A percentile compares a stretch with the other conserved stretches of the same genome.
phyloP scores from a whole-genome alignment of 768 basidiomycete genomes.

The Sutorius australiensis region DNA sequence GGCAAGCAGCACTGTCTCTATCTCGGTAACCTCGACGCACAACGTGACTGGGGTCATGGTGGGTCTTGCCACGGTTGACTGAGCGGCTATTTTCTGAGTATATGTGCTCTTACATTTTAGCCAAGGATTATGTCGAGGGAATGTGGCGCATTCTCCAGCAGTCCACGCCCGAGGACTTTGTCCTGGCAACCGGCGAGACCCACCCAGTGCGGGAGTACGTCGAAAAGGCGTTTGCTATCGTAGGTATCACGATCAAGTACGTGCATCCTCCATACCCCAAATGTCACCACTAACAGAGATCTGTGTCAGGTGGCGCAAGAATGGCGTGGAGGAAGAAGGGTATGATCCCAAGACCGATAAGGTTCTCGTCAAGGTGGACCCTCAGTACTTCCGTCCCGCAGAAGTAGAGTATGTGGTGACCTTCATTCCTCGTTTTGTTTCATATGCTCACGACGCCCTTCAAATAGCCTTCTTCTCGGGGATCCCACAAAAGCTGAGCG shows the following conservation, averaged over 20 bases:
- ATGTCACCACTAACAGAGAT: constrained; percentile 1
- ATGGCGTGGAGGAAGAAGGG: constrained; percentile 74
- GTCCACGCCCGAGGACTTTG: constrained; percentile 77
- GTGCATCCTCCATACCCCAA: constrained; percentile 13
- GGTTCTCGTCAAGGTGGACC: constrained; percentile 79
- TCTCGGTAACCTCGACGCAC: constrained; percentile 90
- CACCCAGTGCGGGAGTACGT: constrained; percentile 93
- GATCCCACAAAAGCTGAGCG: constrained; percentile 89
- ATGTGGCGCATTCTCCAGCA: constrained; percentile 99
- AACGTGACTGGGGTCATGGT: constrained; percentile 99
- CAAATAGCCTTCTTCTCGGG: constrained; percentile 70
- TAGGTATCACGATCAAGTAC: constrained; percentile 66
- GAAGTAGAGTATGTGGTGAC: constrained; percentile 79
- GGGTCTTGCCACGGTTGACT: constrained; percentile 19
- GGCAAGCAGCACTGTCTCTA: constrained; percentile 90
- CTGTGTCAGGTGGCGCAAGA: constrained; percentile 67
- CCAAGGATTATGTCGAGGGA: constrained; percentile 90
- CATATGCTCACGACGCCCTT: not conserved
- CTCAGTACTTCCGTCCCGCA: constrained; percentile 89
- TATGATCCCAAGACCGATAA: constrained; percentile 65
- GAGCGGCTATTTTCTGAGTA: constrained; percentile 2
- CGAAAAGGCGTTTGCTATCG: constrained; percentile 73
- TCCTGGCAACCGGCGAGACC: constrained; percentile 94
- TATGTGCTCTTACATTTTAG: constrained; percentile 33
- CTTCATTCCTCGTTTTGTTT: not conserved